These are phyloP conservation scores for Guillardia theta DNA, from an alignment of 78 protist species.

Conservation along the genomic window DNA sequence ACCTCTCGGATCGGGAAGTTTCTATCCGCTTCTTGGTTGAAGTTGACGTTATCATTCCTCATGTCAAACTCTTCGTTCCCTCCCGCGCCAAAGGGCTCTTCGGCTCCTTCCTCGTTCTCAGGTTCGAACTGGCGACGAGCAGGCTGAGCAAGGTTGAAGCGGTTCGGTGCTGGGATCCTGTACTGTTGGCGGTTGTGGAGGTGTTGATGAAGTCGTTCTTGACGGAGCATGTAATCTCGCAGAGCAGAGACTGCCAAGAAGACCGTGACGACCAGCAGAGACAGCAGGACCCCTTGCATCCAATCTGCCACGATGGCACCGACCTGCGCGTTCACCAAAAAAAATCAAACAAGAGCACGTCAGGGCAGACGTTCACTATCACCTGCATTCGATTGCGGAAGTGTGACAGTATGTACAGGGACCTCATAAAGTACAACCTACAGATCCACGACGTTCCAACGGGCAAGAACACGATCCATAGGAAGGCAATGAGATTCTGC, in stretches of 20 bases:
- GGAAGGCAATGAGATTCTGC: background rate
- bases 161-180: too few relatives aligned
- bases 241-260: background rate
- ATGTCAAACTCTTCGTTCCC: too few relatives aligned
- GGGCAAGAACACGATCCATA: background rate
- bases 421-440: background rate
- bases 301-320: background rate
- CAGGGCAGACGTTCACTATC: background rate
- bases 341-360: background rate
- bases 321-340: background rate
- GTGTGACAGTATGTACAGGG: background rate
- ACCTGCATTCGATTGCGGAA: background rate
- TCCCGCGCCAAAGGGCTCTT: too few relatives aligned
- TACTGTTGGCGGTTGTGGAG: background rate
- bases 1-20: too few relatives aligned
- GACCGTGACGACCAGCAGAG: background rate
- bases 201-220: background rate
- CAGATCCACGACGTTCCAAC: background rate
- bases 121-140: too few relatives aligned
- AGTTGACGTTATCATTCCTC: too few relatives aligned
- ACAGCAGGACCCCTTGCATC: conserved; percentile 2
- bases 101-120: too few relatives aligned
- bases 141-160: too few relatives aligned
- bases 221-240: background rate
- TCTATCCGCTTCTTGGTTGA: too few relatives aligned